A percentile compares a stretch with the other conserved stretches of the same genome.
Evolutionary conservation across 345 rosid genomes (phyloP).

Genomic region (Garcia nutans): DNA sequence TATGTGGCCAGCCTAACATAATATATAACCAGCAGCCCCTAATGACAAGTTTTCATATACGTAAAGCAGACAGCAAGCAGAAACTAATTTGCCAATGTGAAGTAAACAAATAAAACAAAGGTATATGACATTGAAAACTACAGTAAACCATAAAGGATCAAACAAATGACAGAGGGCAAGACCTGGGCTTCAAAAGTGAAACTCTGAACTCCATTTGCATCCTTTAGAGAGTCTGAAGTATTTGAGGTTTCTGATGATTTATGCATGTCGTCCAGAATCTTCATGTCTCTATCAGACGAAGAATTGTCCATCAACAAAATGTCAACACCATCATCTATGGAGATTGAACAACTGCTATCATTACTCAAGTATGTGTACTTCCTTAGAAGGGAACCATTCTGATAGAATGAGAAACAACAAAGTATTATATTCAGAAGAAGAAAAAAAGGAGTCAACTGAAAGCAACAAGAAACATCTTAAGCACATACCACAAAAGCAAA

Average conservation of each 20-base stretch:
- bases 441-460: background rate
- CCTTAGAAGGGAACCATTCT: slow-evolving; percentile 87
- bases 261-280: slow-evolving; percentile 34
- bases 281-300: slow-evolving; percentile 44
- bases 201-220: slow-evolving; percentile 51
- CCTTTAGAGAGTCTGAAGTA: slow-evolving; percentile 38
- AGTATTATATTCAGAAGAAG: background rate
- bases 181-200: slow-evolving; percentile 88
- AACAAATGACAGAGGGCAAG: background rate
- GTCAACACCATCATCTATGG: slow-evolving; percentile 82
- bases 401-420: slow-evolving; percentile 29
- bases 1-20: background rate
- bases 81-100: background rate
- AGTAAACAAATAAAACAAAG: background rate
- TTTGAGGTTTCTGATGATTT: slow-evolving; percentile 40
- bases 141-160: background rate
- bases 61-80: background rate
- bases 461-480: slow-evolving; percentile 3
- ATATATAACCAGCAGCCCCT: background rate
- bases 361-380: slow-evolving; percentile 83
- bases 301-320: slow-evolving; percentile 56
- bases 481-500: background rate
- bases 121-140: background rate
- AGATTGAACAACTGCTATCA: slow-evolving; percentile 85
- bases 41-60: background rate